These are phyloP conservation scores for Lagenidium sp. DNA, from an alignment of 352 stramenopile species.

Conservation along the genomic window DNA sequence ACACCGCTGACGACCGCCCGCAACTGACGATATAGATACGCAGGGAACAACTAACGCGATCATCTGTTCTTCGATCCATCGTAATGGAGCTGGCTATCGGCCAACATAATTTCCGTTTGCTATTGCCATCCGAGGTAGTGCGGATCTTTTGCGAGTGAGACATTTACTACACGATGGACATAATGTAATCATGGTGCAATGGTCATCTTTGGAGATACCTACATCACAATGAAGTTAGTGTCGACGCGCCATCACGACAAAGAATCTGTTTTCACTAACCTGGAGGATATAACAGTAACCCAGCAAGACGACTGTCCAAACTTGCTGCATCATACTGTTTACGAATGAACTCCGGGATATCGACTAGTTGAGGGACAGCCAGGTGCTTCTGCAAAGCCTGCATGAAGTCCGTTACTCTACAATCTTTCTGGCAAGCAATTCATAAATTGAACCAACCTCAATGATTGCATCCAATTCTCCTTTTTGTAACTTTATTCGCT, in stretches of 20 bases:
- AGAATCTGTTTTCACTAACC: constrained; percentile 1
- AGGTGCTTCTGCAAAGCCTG: background rate
- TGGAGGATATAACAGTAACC: background rate
- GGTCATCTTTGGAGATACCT: constrained; percentile 1
- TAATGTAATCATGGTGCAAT: constrained; percentile 4
- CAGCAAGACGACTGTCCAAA: background rate
- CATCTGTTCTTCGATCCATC: constrained; percentile 3
- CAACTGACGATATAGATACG: constrained; percentile 2
- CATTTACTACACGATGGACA: background rate
- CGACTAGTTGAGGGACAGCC: too few relatives aligned
- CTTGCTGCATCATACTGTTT: background rate
- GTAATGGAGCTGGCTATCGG: background rate
- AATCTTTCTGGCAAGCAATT: background rate
- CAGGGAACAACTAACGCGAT: background rate
- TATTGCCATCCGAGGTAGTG: background rate
- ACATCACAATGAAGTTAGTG: too few relatives aligned
- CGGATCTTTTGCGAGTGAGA: background rate
- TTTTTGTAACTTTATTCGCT: too few relatives aligned
- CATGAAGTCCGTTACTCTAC: background rate
- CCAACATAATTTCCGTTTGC: constrained; percentile 4
- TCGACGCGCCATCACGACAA: too few relatives aligned
- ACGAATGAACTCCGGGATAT: background rate
- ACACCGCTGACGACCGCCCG: background rate
- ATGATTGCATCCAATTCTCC: too few relatives aligned
- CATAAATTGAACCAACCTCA: background rate